These are phyloP conservation scores for Piromyces sp. DNA, from an alignment of 192 early-diverging fungal genomes.

Conservation along the genomic window DNA sequence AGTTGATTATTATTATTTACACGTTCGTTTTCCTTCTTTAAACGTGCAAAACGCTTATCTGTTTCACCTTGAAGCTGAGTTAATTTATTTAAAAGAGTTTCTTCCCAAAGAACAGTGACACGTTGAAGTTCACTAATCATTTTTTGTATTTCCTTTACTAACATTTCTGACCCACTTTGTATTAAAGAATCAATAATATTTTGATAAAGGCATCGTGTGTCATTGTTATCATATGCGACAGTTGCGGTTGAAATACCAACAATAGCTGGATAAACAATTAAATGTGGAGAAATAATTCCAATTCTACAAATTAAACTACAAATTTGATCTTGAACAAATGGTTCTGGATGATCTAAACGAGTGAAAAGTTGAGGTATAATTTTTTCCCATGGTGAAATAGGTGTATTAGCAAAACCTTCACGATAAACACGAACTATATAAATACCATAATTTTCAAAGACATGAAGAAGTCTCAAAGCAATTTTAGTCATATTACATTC, in stretches of 20 bases:
- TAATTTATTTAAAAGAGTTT: conserved; percentile 57
- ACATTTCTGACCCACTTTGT: conserved; percentile 13
- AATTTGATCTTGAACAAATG: conserved; percentile 28
- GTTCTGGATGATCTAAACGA: conserved; percentile 42
- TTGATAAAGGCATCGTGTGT: neutral
- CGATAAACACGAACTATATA: conserved; percentile 22
- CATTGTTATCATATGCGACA: neutral
- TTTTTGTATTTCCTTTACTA: conserved; percentile 25
- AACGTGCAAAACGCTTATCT: conserved; percentile 24
- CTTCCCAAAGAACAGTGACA: conserved; percentile 66
- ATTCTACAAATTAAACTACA: conserved; percentile 39
- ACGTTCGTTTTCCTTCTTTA: conserved; percentile 33
- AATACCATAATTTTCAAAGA: conserved; percentile 42
- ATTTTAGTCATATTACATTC: conserved; percentile 28
- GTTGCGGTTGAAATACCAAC: conserved; percentile 27
- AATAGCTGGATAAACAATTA: conserved; percentile 38
- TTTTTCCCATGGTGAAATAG: conserved; percentile 32
- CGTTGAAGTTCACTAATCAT: conserved; percentile 45
- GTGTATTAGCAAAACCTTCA: conserved; percentile 14
- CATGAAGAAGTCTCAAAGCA: conserved; percentile 37
- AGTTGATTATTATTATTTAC: conserved; percentile 21
- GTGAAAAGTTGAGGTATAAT: conserved; percentile 64
- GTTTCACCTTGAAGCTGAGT: conserved; percentile 33
- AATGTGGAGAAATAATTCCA: conserved; percentile 34
- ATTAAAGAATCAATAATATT: neutral